phyloP scores from a whole-genome alignment of 73 alveolate genomes.

The Uronychia setigera region DNA sequence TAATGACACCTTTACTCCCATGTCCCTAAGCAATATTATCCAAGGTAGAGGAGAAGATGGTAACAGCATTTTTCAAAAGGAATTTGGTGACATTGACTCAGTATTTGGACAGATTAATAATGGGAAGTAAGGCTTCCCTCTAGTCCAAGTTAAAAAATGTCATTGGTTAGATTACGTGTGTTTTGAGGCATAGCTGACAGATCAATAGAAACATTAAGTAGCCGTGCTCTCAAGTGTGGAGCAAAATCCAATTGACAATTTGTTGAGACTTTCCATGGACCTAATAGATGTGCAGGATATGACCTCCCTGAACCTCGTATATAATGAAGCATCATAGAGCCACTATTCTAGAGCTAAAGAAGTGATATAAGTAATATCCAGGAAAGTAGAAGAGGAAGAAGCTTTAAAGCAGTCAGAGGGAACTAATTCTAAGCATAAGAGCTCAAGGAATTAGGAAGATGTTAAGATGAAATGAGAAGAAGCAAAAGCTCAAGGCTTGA shows the following conservation, averaged over 20 bases:
- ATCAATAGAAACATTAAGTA: not conserved
- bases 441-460: no score
- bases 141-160: not conserved
- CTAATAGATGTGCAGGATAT: conserved; percentile 55
- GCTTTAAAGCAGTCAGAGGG: no score
- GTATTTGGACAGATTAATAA: conserved; percentile 6
- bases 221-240: not conserved
- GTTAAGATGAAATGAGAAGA: no score
- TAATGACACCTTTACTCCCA: not conserved
- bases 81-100: no score
- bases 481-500: no score
- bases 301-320: conserved; percentile 41
- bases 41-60: no score
- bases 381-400: no score
- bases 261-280: conserved; percentile 35
- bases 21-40: no score
- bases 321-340: conserved; percentile 25
- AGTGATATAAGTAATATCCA: no score
- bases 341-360: not conserved
- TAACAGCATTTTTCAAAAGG: no score
- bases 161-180: not conserved
- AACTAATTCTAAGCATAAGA: no score
- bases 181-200: not conserved
- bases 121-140: conserved; percentile 1
- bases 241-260: conserved; percentile 58